A percentile compares a stretch with the other conserved stretches of the same genome.
Conservation (phyloP, 2,329 filamentous ascomycete genomes). For the Mycosphaerella sp. region DNA sequence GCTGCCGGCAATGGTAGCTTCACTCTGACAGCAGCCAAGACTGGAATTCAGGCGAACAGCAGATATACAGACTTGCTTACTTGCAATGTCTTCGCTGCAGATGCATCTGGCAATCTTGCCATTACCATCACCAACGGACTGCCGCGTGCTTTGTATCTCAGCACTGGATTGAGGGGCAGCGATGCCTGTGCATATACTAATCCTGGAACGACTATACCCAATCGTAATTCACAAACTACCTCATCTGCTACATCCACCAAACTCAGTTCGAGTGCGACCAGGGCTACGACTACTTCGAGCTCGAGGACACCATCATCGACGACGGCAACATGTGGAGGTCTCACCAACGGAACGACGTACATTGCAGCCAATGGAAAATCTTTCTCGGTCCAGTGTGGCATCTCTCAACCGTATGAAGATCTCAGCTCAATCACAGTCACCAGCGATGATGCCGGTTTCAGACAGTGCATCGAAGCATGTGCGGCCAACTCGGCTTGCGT, state of each 20-base stretch:
- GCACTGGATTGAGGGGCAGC: constrained; percentile 32
- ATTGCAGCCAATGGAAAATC: constrained; percentile 14
- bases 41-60: constrained; percentile 11
- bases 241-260: background rate
- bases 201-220: background rate
- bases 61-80: constrained; percentile 37
- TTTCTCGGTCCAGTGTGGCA: constrained; percentile 27
- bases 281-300: background rate
- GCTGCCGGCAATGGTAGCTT: constrained; percentile 6
- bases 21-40: constrained; percentile 6
- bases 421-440: constrained; percentile 17
- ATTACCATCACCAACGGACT: constrained; percentile 41
- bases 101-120: constrained; percentile 39
- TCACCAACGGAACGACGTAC: constrained; percentile 18
- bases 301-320: background rate
- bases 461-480: constrained; percentile 14
- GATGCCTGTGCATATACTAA: constrained; percentile 31
- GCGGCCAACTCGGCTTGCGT: constrained; percentile 9
- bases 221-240: background rate
- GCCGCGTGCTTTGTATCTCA: constrained; percentile 41
- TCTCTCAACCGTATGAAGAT: constrained; percentile 26
- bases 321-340: background rate
- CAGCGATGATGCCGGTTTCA: constrained; percentile 3
- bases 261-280: background rate
- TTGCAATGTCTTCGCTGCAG: constrained; percentile 41